Conservation (phyloP, 345 rosid species). For the Cardiospermum halicacabum region DNA sequence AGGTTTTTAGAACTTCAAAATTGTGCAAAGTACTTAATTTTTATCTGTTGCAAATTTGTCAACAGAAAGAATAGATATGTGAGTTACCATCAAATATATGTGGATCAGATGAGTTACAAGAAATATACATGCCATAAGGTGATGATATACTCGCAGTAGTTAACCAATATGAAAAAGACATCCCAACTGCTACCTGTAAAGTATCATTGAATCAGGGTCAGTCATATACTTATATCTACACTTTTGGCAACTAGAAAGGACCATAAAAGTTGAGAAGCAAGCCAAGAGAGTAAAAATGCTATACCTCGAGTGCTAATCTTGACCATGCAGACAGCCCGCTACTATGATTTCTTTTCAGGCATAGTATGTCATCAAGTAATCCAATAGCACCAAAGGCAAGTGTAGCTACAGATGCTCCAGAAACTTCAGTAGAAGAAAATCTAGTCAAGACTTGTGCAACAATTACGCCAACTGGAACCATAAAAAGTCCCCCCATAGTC, state of each 20-base stretch:
- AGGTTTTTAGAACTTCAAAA: not conserved
- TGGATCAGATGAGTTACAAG: constrained; percentile 76
- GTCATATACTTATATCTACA: constrained; percentile 11
- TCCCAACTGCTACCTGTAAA: constrained; percentile 66
- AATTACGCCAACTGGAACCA: constrained; percentile 66
- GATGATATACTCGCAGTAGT: constrained; percentile 51
- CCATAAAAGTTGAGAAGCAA: constrained; percentile 2
- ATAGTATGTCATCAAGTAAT: constrained; percentile 54
- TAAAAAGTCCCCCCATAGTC: constrained; percentile 84
- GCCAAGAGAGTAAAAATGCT: constrained; percentile 5
- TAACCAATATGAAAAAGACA: constrained; percentile 80
- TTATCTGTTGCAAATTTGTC: constrained; percentile 18
- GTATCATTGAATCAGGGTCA: constrained; percentile 11
- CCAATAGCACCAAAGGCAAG: constrained; percentile 71
- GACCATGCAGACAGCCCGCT: constrained; percentile 50
- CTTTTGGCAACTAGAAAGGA: not conserved
- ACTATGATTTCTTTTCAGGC: constrained; percentile 31
- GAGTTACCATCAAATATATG: constrained; percentile 75
- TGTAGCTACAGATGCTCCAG: constrained; percentile 63
- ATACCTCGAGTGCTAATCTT: constrained; percentile 68
- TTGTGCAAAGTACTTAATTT: not conserved
- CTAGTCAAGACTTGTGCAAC: constrained; percentile 56
- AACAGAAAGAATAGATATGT: constrained; percentile 54
- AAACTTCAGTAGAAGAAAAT: constrained; percentile 61
- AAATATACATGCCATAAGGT: constrained; percentile 98